Evolutionary conservation across 495 filamentous ascomycete species (phyloP).

Genomic region (Pyrenopolyporus hunteri): DNA sequence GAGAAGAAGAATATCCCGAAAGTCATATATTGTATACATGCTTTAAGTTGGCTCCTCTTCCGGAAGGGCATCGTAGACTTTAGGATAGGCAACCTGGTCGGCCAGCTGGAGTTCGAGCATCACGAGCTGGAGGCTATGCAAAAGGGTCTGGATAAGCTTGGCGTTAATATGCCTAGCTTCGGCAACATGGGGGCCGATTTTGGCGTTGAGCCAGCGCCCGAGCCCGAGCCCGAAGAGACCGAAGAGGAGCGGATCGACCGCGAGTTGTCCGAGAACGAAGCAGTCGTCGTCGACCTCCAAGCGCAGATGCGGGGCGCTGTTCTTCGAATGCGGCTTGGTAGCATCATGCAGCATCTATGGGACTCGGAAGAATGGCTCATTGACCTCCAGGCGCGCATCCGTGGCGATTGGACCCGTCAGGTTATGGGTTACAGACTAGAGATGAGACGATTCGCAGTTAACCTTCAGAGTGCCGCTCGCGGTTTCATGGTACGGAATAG

Average conservation of each 20-base stretch:
- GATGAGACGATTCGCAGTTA: constrained; percentile 76
- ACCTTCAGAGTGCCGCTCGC: constrained; percentile 77
- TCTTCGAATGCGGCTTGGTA: constrained; percentile 75
- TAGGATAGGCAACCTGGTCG: constrained; percentile 97
- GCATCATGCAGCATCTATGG: constrained; percentile 90
- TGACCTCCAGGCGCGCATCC: constrained; percentile 81
- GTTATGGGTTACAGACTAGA: constrained; percentile 77
- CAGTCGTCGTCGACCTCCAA: constrained; percentile 77
- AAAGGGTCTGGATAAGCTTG: constrained; percentile 93
- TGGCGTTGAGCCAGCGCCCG: constrained; percentile 73
- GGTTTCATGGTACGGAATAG: constrained; percentile 78
- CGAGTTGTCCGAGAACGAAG: constrained; percentile 78
- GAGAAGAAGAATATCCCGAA: constrained; percentile 99
- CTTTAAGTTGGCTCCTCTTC: constrained; percentile 92
- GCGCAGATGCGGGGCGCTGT: constrained; percentile 84
- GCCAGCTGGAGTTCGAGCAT: constrained; percentile 95
- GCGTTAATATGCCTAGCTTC: constrained; percentile 96
- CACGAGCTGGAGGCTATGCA: constrained; percentile 96
- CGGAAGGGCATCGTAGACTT: constrained; percentile 94
- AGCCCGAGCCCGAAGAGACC: constrained; percentile 72
- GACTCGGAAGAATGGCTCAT: constrained; percentile 78
- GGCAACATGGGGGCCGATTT: constrained; percentile 96
- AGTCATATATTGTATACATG: constrained; percentile 98
- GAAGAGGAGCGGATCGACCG: constrained; percentile 89
- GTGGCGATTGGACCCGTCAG: constrained; percentile 73